phyloP scores from a whole-genome alignment of 768 basidiomycete species.

The Mycena venus region DNA sequence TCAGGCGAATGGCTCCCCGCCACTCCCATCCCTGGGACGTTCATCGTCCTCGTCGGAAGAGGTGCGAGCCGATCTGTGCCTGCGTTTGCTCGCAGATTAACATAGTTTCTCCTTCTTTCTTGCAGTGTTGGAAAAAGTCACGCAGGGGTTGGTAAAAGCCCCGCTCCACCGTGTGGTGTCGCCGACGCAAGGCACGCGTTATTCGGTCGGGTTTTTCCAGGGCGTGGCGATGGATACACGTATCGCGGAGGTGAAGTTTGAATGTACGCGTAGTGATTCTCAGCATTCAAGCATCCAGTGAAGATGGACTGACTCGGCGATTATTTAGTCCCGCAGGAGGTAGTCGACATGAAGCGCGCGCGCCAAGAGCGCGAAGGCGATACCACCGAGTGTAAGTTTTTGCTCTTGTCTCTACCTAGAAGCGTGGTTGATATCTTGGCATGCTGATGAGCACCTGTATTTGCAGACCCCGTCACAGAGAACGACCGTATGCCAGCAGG shows the following conservation, averaged over 20 bases:
- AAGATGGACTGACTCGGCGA: too few relatives aligned
- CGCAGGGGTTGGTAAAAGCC: conserved; percentile 27
- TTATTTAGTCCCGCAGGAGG: conserved; percentile 20
- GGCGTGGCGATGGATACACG: conserved; percentile 31
- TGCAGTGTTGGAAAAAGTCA: conserved; percentile 28
- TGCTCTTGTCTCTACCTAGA: background rate
- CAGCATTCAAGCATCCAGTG: too few relatives aligned
- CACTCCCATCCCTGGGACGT: conserved; percentile 28
- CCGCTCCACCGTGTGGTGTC: conserved; percentile 31
- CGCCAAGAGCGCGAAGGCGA: conserved; percentile 27
- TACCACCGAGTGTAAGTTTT: conserved; percentile 20
- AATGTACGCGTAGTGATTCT: conserved; percentile 15
- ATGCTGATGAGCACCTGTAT: background rate
- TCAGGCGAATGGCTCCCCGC: conserved; percentile 23
- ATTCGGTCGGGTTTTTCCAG: conserved; percentile 34
- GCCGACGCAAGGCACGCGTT: conserved; percentile 25
- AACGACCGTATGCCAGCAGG: conserved; percentile 21
- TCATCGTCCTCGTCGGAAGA: conserved; percentile 21
- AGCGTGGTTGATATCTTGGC: background rate
- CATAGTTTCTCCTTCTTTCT: background rate
- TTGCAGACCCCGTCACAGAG: conserved; percentile 3
- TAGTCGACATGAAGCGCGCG: conserved; percentile 23
- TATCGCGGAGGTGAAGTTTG: conserved; percentile 22
- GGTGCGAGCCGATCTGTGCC: background rate
- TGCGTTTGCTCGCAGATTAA: background rate